Evolutionary conservation across 148 eudicot genomes (phyloP).

Genomic region (Rhododendron henanense): DNA sequence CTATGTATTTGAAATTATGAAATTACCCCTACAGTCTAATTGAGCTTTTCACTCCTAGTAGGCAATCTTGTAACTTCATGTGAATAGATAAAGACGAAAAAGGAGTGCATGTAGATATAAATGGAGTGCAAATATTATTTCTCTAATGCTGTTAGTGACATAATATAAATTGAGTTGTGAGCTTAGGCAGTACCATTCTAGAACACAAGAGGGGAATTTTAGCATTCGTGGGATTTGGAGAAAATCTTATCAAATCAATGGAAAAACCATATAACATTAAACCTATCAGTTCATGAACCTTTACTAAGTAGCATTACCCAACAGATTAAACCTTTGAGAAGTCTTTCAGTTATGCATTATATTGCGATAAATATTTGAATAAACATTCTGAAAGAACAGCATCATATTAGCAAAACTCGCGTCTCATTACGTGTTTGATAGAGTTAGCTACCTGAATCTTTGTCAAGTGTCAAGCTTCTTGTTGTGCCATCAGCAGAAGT

Average conservation of each 20-base stretch:
- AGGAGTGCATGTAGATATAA: too few species aligned
- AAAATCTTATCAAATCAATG: neutral
- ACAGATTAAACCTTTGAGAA: too few species aligned
- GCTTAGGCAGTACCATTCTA: neutral
- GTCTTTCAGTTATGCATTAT: too few species aligned
- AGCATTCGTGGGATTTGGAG: neutral
- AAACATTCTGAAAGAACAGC: neutral
- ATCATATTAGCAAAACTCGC: neutral
- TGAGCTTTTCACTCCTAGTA: too few species aligned
- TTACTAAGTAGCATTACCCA: too few species aligned
- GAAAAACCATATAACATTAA: conserved; percentile 21
- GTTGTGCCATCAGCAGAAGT: conserved; percentile 67
- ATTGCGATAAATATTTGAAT: neutral
- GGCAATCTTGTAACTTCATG: too few species aligned
- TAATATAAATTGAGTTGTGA: too few species aligned
- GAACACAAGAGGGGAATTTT: neutral
- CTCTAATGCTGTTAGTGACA: too few species aligned
- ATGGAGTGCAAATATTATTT: too few species aligned
- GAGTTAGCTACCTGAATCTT: conserved; percentile 52
- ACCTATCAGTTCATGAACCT: conserved; percentile 27
- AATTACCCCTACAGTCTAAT: too few species aligned
- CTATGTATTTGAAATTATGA: too few species aligned
- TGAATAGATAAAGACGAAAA: too few species aligned
- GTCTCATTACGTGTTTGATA: neutral
- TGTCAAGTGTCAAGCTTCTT: conserved; percentile 59